Evolutionary conservation across 2,329 filamentous ascomycete species (phyloP).

Genomic region (Ascochyta rabiei): DNA sequence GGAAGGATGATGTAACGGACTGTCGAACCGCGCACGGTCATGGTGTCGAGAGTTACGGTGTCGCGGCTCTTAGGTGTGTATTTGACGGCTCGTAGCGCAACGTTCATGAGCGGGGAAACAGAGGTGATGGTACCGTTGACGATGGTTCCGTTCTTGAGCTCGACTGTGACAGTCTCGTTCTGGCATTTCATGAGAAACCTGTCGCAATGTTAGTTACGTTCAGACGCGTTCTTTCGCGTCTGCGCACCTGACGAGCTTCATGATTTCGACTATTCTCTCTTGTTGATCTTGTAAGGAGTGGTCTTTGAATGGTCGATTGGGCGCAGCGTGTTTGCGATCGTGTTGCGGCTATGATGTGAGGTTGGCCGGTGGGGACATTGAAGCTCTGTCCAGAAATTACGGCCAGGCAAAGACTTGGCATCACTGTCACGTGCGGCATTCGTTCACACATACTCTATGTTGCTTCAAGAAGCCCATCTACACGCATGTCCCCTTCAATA

Average conservation of each 20-base stretch:
- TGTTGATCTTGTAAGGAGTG: background rate
- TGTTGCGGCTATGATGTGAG: conserved; percentile 21
- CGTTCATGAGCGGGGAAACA: conserved; percentile 98
- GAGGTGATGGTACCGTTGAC: conserved; percentile 96
- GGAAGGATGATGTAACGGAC: conserved; percentile 97
- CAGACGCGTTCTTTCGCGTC: background rate
- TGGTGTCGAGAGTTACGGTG: conserved; percentile 85
- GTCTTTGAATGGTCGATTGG: background rate
- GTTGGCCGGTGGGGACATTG: conserved; percentile 27
- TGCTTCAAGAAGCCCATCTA: background rate
- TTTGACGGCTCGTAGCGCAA: conserved; percentile 91
- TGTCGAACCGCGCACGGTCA: conserved; percentile 95
- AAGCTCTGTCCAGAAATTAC: conserved; percentile 31
- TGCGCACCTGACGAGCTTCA: conserved; percentile 47
- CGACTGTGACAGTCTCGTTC: conserved; percentile 98
- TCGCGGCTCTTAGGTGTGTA: conserved; percentile 92
- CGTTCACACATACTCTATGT: conserved; percentile 3
- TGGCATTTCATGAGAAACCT: conserved; percentile 99
- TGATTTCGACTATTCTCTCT: conserved; percentile 20
- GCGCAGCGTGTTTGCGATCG: conserved; percentile 6
- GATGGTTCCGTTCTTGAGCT: conserved; percentile 98
- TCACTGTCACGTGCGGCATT: background rate
- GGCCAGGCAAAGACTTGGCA: conserved; percentile 21
- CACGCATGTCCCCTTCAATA: background rate
- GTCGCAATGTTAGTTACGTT: conserved; percentile 28